Evolutionary conservation across 1,284 basidiomycete genomes (phyloP).

Genomic region (Cutaneotrichosporon curvatum): DNA sequence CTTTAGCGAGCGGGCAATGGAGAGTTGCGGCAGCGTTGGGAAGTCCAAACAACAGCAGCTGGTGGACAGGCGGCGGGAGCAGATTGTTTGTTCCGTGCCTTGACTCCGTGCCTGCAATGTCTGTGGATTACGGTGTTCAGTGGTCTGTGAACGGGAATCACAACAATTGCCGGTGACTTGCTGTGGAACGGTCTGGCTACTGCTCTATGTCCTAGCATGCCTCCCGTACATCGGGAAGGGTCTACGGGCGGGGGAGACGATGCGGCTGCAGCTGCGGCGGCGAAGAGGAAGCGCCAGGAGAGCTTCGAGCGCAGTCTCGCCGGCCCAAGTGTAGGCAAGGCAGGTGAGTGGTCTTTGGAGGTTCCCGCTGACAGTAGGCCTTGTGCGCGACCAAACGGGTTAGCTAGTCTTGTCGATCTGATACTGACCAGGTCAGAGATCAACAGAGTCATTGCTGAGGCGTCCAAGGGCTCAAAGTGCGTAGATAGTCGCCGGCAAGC

Average conservation of each 20-base stretch:
- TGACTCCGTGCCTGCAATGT: no score
- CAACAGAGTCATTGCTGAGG: slow-evolving; percentile 45
- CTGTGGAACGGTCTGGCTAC: no score
- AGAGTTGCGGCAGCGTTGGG: no score
- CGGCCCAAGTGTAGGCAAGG: slow-evolving; percentile 45
- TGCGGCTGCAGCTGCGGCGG: slow-evolving; percentile 1
- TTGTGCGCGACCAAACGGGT: slow-evolving; percentile 44
- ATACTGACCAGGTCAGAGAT: slow-evolving; percentile 25
- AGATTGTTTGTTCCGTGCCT: no score
- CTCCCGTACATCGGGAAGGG: no score
- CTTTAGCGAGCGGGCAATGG: slow-evolving; percentile 15
- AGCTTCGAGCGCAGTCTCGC: slow-evolving; percentile 44
- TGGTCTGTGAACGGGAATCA: no score
- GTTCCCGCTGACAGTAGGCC: slow-evolving; percentile 19
- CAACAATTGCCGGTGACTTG: no score
- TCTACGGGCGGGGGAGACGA: not conserved
- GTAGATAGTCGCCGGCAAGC: slow-evolving; percentile 2
- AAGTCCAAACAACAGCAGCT: no score
- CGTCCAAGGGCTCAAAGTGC: slow-evolving; percentile 45
- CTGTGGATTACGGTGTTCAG: no score
- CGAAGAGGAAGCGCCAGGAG: slow-evolving; percentile 25
- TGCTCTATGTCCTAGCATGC: no score
- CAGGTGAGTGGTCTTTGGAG: slow-evolving; percentile 23
- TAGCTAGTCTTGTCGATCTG: not conserved
- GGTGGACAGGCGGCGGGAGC: no score